phyloP scores from a whole-genome alignment of 106 monocot species.

The Posidonia australis region DNA sequence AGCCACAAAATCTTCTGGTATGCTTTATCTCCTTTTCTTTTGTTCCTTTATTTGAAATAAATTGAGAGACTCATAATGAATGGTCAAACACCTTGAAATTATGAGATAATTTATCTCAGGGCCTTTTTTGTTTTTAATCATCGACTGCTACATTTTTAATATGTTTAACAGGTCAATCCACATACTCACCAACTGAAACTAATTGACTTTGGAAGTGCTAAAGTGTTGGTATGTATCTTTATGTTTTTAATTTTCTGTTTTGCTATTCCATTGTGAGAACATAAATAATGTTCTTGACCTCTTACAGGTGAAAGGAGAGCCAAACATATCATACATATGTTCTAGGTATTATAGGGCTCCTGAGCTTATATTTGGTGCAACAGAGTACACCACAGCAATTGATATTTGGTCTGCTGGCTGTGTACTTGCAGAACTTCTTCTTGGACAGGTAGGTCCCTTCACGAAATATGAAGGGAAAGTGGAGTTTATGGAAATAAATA shows the following conservation, averaged over 20 bases:
- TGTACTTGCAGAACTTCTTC: conserved; percentile 14
- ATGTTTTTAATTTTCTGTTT: neutral
- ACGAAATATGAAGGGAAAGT: neutral
- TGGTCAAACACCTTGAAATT: too few species aligned
- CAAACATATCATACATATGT: conserved; percentile 28
- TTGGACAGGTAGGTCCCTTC: conserved; percentile 6
- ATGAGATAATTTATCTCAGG: too few species aligned
- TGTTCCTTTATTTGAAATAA: too few species aligned
- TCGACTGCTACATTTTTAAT: too few species aligned
- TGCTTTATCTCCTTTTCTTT: neutral
- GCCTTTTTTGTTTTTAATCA: too few species aligned
- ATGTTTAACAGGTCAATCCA: conserved; percentile 15
- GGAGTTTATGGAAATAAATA: too few species aligned
- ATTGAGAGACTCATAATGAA: too few species aligned
- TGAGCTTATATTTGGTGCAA: conserved; percentile 24
- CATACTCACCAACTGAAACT: conserved; percentile 22
- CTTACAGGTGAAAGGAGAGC: conserved; percentile 17
- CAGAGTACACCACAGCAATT: conserved; percentile 24
- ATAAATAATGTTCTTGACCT: neutral
- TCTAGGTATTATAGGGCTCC: conserved; percentile 24
- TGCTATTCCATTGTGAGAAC: neutral
- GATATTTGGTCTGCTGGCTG: conserved; percentile 25
- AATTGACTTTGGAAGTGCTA: conserved; percentile 26
- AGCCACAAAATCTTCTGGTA: conserved; percentile 19
- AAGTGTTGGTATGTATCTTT: conserved; percentile 13